phyloP scores from a whole-genome alignment of 1,139 yeast genomes.

The Suhomyces atakaporum region DNA sequence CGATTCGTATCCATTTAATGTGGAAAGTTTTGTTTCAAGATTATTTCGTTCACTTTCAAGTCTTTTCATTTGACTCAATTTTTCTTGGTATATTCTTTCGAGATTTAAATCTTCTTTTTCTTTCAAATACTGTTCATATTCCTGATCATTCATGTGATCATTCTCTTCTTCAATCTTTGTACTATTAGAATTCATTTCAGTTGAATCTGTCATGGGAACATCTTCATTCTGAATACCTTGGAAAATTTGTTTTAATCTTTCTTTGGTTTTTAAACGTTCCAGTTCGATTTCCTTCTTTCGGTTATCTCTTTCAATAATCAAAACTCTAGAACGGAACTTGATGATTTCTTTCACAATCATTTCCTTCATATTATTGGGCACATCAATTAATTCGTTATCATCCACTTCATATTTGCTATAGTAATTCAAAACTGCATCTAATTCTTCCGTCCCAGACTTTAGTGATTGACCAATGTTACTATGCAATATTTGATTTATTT shows the following conservation, averaged over 20 bases:
- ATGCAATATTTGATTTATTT: slow-evolving; percentile 19
- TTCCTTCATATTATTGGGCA: slow-evolving; percentile 61
- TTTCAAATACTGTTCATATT: slow-evolving; percentile 30
- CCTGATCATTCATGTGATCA: slow-evolving; percentile 35
- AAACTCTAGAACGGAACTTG: slow-evolving; percentile 61
- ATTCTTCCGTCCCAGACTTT: slow-evolving; percentile 35
- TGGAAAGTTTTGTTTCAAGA: slow-evolving; percentile 22
- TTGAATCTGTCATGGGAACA: slow-evolving; percentile 15
- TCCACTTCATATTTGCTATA: slow-evolving; percentile 56
- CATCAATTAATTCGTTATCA: slow-evolving; percentile 58
- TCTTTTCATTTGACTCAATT: slow-evolving; percentile 17
- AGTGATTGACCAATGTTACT: slow-evolving; percentile 22
- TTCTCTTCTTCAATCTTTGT: slow-evolving; percentile 24
- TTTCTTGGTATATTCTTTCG: slow-evolving; percentile 24
- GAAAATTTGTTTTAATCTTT: slow-evolving; percentile 51
- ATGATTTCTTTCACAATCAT: slow-evolving; percentile 59
- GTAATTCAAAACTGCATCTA: slow-evolving; percentile 38
- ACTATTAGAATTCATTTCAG: slow-evolving; percentile 11
- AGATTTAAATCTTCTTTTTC: slow-evolving; percentile 18
- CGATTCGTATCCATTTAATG: slow-evolving; percentile 32
- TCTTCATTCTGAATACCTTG: slow-evolving; percentile 31
- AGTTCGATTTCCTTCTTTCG: slow-evolving; percentile 51
- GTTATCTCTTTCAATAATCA: slow-evolving; percentile 58
- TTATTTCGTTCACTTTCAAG: slow-evolving; percentile 23
- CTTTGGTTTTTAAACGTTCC: slow-evolving; percentile 55